phyloP scores from a whole-genome alignment of 495 filamentous ascomycete species.

The Penicillium maclennaniae region DNA sequence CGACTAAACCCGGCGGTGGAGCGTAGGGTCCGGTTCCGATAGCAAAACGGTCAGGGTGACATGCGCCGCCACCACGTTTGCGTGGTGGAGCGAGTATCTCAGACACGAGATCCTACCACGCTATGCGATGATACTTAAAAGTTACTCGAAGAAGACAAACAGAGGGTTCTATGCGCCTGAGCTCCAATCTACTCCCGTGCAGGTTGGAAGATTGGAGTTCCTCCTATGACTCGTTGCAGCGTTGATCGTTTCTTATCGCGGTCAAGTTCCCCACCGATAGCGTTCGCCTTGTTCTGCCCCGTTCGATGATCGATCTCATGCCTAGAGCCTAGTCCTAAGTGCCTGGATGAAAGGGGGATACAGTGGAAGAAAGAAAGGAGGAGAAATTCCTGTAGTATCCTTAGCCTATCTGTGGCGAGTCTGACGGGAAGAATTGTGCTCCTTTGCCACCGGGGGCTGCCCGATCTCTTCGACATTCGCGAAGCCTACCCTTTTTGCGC shows the following conservation, averaged over 20 bases:
- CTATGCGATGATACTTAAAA: no score
- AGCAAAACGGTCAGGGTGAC: constrained; percentile 8
- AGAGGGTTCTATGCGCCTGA: no score
- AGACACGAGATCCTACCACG: no score
- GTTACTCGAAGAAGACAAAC: no score
- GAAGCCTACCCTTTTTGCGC: neutral
- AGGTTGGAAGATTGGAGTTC: neutral
- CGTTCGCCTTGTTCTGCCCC: neutral
- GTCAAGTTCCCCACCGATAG: neutral
- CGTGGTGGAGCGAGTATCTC: constrained; percentile 14
- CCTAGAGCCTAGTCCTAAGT: neutral
- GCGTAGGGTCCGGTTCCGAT: neutral
- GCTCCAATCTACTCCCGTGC: neutral
- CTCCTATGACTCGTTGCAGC: constrained; percentile 10
- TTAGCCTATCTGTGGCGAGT: neutral
- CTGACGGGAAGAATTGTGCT: neutral
- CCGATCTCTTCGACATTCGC: neutral
- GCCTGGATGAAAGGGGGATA: neutral
- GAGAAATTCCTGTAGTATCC: no score
- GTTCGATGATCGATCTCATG: neutral
- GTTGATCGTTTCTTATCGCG: constrained; percentile 18
- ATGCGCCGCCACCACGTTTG: constrained; percentile 14
- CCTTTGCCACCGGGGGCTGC: constrained; percentile 2
- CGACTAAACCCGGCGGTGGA: constrained; percentile 23
- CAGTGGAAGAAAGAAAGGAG: neutral